phyloP scores from a whole-genome alignment of 805 yeast genomes.

The Candida odintsovae region DNA sequence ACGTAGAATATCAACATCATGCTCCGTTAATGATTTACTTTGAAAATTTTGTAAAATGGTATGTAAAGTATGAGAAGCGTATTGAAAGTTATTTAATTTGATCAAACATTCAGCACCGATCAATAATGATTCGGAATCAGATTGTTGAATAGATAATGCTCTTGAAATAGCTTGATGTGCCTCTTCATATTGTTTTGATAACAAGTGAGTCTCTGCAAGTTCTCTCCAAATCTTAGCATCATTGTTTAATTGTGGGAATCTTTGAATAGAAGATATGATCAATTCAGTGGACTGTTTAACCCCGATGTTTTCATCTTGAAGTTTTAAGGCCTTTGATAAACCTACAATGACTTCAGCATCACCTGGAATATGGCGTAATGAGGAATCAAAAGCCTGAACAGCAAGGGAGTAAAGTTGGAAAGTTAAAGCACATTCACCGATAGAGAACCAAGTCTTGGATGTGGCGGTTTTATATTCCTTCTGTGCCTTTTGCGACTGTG shows the following conservation, averaged over 20 bases:
- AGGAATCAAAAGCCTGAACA: conserved; percentile 18
- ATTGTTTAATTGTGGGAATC: conserved; percentile 32
- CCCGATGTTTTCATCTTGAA: conserved; percentile 8
- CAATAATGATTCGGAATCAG: conserved; percentile 43
- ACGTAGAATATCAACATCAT: conserved; percentile 42
- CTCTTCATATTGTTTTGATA: conserved; percentile 41
- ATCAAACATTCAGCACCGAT: conserved; percentile 44
- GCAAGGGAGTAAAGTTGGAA: conserved; percentile 15
- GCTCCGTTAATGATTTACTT: conserved; percentile 23
- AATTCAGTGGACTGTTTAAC: conserved; percentile 18
- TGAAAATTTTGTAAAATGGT: conserved; percentile 35
- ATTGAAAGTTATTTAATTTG: conserved; percentile 35
- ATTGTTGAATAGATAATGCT: conserved; percentile 32
- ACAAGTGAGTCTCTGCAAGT: conserved; percentile 45
- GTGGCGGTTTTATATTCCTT: conserved; percentile 11
- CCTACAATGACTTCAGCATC: conserved; percentile 15
- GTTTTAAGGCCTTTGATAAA: conserved; percentile 12
- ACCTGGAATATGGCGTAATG: conserved; percentile 21
- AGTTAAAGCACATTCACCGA: conserved; percentile 20
- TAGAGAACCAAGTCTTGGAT: conserved; percentile 18
- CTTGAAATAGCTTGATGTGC: conserved; percentile 44
- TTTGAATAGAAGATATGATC: conserved; percentile 15
- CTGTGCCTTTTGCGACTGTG: not conserved
- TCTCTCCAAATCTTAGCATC: conserved; percentile 41
- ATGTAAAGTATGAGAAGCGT: conserved; percentile 43